These are phyloP conservation scores for Argentina anserina DNA, from an alignment of 306 rosid species.

Conservation along the genomic window DNA sequence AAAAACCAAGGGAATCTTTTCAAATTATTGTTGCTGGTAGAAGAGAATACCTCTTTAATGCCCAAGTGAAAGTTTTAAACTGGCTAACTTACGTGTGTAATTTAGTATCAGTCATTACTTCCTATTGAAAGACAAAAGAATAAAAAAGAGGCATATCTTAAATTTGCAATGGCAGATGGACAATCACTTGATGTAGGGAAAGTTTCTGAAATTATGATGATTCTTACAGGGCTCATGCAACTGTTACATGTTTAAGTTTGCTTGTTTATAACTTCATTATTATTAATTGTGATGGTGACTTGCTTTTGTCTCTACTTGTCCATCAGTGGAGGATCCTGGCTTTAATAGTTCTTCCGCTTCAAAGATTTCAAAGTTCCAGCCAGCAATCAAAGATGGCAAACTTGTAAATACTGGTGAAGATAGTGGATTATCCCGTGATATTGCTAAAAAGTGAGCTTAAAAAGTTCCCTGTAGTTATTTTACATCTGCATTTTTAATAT, in stretches of 20 bases:
- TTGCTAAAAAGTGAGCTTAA: conserved; percentile 42
- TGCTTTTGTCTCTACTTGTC: background rate
- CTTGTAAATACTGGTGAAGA: conserved; percentile 35
- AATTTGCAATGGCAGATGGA: background rate
- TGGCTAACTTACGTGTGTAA: background rate
- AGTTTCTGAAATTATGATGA: background rate
- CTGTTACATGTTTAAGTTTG: background rate
- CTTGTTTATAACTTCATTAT: background rate
- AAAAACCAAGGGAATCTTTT: background rate
- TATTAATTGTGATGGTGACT: background rate
- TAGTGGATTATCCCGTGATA: conserved; percentile 28
- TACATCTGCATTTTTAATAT: conserved; percentile 10
- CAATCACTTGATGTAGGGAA: background rate
- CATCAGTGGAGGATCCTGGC: conserved; percentile 28
- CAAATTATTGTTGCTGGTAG: background rate
- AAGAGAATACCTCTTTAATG: background rate
- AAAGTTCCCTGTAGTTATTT: conserved; percentile 1
- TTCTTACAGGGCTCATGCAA: background rate
- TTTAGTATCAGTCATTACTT: background rate
- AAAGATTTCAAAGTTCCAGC: conserved; percentile 28
- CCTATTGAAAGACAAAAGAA: background rate
- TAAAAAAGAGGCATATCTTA: background rate
- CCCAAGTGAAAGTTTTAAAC: background rate
- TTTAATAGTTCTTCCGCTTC: conserved; percentile 17
- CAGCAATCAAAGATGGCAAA: conserved; percentile 34